Conservation (phyloP, 768 basidiomycete genomes). For the Podaxis sp. region DNA sequence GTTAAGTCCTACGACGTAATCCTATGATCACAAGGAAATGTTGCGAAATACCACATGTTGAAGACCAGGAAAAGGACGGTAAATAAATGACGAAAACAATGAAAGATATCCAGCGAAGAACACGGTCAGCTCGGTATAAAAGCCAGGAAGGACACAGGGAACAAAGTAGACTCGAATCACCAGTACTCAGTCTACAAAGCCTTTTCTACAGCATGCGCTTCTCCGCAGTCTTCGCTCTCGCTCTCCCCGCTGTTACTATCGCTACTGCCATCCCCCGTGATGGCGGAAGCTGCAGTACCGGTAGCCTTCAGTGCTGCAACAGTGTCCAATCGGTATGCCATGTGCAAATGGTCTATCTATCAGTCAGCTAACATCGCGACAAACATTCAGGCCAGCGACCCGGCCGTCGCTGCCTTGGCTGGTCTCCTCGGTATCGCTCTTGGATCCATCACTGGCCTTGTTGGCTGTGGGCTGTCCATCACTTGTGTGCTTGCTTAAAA, state of each 20-base stretch:
- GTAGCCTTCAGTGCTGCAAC: slow-evolving; percentile 18
- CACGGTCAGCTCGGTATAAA: neutral
- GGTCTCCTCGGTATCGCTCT: slow-evolving; percentile 15
- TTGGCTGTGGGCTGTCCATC: slow-evolving; percentile 8
- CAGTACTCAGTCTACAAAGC: neutral
- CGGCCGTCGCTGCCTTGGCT: neutral
- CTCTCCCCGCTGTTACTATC: slow-evolving; percentile 22
- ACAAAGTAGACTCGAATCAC: neutral
- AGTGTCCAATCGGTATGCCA: slow-evolving; percentile 12
- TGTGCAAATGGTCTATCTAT: neutral
- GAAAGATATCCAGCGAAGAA: too few relatives aligned
- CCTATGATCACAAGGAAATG: too few relatives aligned
- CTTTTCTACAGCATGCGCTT: slow-evolving; percentile 20
- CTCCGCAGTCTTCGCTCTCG: slow-evolving; percentile 18
- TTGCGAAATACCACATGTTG: too few relatives aligned
- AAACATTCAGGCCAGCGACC: neutral
- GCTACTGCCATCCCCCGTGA: slow-evolving; percentile 18
- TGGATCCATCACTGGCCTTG: slow-evolving; percentile 21
- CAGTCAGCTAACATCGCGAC: neutral
- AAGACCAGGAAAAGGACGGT: too few relatives aligned
- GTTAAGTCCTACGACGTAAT: too few relatives aligned
- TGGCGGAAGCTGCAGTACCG: neutral
- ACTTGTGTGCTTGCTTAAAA: neutral
- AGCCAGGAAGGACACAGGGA: neutral
- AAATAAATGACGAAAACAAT: too few relatives aligned